Base-by-base conservation (phyloP, 768 basidiomycete species). In the Cystofilobasidium macerans region DNA sequence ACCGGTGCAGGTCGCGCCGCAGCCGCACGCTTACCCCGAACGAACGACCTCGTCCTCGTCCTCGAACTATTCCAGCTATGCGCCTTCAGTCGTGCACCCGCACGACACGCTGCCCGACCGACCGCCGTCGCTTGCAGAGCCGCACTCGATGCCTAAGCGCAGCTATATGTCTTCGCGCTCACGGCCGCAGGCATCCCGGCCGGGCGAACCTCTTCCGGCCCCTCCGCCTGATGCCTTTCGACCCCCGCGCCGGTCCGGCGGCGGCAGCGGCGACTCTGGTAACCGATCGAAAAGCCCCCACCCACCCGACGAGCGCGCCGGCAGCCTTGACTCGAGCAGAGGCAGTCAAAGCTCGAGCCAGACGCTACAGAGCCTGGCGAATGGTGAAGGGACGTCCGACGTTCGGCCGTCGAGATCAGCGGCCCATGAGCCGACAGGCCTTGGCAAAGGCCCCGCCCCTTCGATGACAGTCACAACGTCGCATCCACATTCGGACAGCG, bases 151-250 rank as follows among this genome's bases (percentile, higher is more conserved):
- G 12, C 32, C 51, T 8, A 54, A 54, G n/a, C 51, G 51, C 48
- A 11, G 11, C 30, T 18, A 14, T 18, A 32, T 54, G 28, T 60
- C 69, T 28, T 45, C 16, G 12, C 65, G 70, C 22, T 28, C 56
- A 18, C 56, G 54, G 22, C 57, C 24, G 8, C 47, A n/a, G 20
- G 53, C 33, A 26, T 30, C 33, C 67, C 56, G 54, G 4, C 36
- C 40, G 18, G 60, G 57, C 8, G 65, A 43, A 6, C 73, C 75
- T 12, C 57, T 71, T n/a, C 69, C 74, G 32, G 74, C 75, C 13
- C 71, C 75, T 1, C 76, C 76, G 14, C 74, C 76, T 18, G 76
- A 77, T 56, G 76, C 76, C n/a, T 77, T 77, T 59, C 68, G 75
- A 13, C 76, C 76, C 0, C 28, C 51, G 26, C 51, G 51, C n/a